Evolutionary conservation across 352 stramenopile genomes (phyloP), one percentile per base, ranked within the genome.

Genomic region (Pythium biforme): DNA sequence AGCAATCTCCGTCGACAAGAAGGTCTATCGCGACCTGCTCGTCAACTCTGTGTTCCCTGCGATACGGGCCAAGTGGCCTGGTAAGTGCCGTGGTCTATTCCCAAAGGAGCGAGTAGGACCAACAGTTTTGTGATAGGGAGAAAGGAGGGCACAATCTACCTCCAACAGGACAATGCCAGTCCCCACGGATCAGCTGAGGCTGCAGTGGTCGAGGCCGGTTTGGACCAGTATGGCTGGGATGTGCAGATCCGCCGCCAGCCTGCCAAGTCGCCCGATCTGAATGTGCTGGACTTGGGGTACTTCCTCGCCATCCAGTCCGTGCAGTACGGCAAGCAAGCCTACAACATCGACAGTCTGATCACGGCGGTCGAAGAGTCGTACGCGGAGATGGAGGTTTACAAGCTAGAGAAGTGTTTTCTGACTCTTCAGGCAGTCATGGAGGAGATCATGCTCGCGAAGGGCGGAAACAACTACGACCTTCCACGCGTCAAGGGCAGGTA

Each of bases 381-480:
- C 39, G 26, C 20, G 7, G 56, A 65, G 14, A 64, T 76, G 52
- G n/a, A 50, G 19, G 11, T 53, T 0, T 4, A 27, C 6, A 76
- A 53, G 1, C 62, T 67, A 4, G 56, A 64, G 45, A 73, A 73
- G 17, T 64, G 57, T 14, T 76, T 76, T 37, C 9, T 70, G 0
- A 70, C 65, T 8, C 45, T 76, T 1, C 66, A 70, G 37, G 55
- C 59, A 11, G 50, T 63, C 0, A 70, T 73, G 64, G 56, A 73
- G 15, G 29, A 66, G 54, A 34, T 57, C 17, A 67, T 76, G 48
- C 29, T 56, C 14, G 39, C 31, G 5, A 11, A 57, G 11, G 60
- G 69, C 0, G 43, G 23, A n/a, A 76, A 76, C 52, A 31, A 67
- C 20, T 73, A 73, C 46, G 26, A 62, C 1, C 27, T 62, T 5